Evolutionary conservation across 345 rosid genomes (phyloP).

Genomic region (Sisymbrium altissimum): DNA sequence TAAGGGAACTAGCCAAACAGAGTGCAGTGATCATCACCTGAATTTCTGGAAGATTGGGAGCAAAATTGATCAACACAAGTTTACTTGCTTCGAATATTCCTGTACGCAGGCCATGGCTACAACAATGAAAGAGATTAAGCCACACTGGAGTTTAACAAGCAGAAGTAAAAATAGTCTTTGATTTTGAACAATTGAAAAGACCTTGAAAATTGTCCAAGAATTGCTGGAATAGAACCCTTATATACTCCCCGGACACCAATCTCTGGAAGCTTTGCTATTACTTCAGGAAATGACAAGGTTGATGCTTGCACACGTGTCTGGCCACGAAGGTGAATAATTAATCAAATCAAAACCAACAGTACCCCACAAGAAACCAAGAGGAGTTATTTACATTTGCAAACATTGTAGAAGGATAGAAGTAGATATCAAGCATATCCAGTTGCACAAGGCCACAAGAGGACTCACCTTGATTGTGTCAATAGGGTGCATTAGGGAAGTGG

Average conservation of each 20-base stretch:
- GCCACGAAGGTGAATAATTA: slow-evolving; percentile 14
- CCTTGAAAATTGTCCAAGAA: slow-evolving; percentile 98
- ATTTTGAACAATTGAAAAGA: slow-evolving; percentile 22
- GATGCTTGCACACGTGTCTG: slow-evolving; percentile 99
- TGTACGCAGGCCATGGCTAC: slow-evolving; percentile 92
- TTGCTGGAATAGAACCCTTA: slow-evolving; percentile 95
- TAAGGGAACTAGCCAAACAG: neutral
- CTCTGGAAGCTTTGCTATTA: slow-evolving; percentile 86
- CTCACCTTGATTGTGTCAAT: slow-evolving; percentile 84
- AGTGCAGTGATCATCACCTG: slow-evolving; percentile 52
- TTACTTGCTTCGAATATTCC: slow-evolving; percentile 94
- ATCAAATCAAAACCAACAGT: slow-evolving; percentile 9
- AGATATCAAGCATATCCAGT: neutral
- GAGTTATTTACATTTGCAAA: slow-evolving; percentile 5
- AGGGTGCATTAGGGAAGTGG: slow-evolving; percentile 82
- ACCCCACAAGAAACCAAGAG: neutral
- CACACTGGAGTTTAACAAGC: neutral
- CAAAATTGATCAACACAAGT: slow-evolving; percentile 76
- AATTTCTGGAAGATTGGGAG: slow-evolving; percentile 82
- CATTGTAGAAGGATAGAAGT: neutral
- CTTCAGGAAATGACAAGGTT: slow-evolving; percentile 71
- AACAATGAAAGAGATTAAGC: slow-evolving; percentile 22
- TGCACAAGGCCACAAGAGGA: slow-evolving; percentile 11
- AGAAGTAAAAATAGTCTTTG: neutral
- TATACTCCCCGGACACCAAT: slow-evolving; percentile 83